Conservation (phyloP, 2,329 filamentous ascomycete species). For the Fusarium oxysporum region DNA sequence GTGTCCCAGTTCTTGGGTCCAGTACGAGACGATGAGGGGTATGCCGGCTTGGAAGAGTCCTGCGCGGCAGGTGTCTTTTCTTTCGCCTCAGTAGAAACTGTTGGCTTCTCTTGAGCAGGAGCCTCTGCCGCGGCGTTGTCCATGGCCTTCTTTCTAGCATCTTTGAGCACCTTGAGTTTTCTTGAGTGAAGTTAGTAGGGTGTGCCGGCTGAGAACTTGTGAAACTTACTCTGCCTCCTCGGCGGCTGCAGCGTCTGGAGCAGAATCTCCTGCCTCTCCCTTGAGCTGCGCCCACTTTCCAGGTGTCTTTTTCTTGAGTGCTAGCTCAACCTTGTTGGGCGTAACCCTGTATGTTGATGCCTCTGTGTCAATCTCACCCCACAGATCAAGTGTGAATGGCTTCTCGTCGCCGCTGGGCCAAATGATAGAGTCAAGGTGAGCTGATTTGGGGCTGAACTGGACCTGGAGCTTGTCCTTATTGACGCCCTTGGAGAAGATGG, state of each 20-base stretch:
- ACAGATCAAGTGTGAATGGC: conserved; percentile 73
- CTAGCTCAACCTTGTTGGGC: conserved; percentile 83
- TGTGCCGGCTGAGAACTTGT: fast-evolving
- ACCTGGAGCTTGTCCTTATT: conserved; percentile 56
- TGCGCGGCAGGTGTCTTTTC: conserved; percentile 4
- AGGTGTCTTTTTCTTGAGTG: conserved; percentile 72
- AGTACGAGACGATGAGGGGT: conserved; percentile 86
- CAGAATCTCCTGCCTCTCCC: conserved; percentile 4
- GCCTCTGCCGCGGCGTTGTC: conserved; percentile 9
- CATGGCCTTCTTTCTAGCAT: conserved; percentile 40
- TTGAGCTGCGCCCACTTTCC: conserved; percentile 73
- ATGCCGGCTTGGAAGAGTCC: conserved; percentile 54
- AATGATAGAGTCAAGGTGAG: conserved; percentile 47
- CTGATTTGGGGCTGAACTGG: conserved; percentile 46
- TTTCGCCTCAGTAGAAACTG: conserved; percentile 11
- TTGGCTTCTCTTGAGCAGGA: conserved; percentile 1
- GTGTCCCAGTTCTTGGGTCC: conserved; percentile 96
- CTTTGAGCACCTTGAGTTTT: conserved; percentile 31
- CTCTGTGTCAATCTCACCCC: conserved; percentile 70
- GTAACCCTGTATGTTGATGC: conserved; percentile 74
- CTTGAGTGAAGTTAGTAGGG: conserved; percentile 22
- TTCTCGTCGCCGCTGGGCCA: conserved; percentile 66
- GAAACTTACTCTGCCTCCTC: conserved; percentile 40
- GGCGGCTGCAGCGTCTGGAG: neutral
- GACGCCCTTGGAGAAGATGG: conserved; percentile 58